A percentile compares a stretch with the other conserved stretches of the same genome.
Evolutionary conservation across 129 eudicot genomes (phyloP).

Genomic region (Chrysanthemum seticuspe): DNA sequence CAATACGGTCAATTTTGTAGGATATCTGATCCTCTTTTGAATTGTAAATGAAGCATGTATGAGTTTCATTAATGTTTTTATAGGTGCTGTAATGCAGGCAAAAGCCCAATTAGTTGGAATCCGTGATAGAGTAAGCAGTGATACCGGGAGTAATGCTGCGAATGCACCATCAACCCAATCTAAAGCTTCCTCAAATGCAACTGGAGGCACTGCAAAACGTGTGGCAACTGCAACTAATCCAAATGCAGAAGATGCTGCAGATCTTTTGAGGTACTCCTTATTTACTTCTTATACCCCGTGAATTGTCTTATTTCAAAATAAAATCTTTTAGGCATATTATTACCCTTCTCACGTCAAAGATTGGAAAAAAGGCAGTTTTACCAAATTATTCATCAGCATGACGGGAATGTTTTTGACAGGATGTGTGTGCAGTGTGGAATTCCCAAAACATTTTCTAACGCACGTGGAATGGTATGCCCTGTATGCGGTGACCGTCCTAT

Average conservation of each 20-base stretch:
- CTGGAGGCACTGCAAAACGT: constrained; percentile 57
- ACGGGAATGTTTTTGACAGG: constrained; percentile 38
- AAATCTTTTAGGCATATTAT: neutral
- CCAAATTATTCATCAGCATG: neutral
- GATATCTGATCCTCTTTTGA: neutral
- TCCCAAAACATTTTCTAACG: constrained; percentile 79
- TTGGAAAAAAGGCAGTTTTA: neutral
- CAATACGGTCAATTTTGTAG: neutral
- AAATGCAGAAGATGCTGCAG: constrained; percentile 80
- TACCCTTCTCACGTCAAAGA: neutral
- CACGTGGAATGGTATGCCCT: constrained; percentile 84
- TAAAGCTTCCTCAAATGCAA: constrained; percentile 26
- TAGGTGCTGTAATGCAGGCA: constrained; percentile 89
- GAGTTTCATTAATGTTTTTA: constrained; percentile 7
- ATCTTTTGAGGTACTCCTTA: constrained; percentile 59
- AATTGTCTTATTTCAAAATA: neutral
- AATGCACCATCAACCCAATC: constrained; percentile 23
- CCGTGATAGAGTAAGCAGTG: constrained; percentile 95
- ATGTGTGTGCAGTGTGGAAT: constrained; percentile 92
- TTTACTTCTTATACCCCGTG: neutral
- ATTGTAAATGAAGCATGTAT: neutral
- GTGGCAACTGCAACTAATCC: constrained; percentile 78
- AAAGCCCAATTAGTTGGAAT: constrained; percentile 86
- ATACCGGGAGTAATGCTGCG: constrained; percentile 45
- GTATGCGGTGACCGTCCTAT: constrained; percentile 69